Evolutionary conservation across 1,139 yeast genomes (phyloP), one percentile per base, ranked within the genome.

Genomic region (Candida sanyaensis): DNA sequence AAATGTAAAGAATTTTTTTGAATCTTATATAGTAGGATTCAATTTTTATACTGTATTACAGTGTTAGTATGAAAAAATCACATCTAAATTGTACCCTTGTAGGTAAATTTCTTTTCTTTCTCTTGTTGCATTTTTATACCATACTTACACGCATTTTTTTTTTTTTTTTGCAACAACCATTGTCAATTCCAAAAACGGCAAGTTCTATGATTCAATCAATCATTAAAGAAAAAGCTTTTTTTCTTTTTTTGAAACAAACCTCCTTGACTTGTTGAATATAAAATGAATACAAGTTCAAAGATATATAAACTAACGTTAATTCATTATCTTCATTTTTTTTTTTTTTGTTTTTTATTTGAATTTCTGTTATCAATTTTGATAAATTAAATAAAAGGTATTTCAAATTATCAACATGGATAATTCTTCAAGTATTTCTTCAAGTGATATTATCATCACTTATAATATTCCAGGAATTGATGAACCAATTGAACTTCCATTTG

Each of bases 391-490:
- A 17, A 17, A 2, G 3, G 21, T 17, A 2, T 17, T 2, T 17
- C 21, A 17, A 17, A 17, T 17, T 17, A n/a, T n/a, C n/a, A 17
- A 17, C 21, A 17, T 17, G 21, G 21, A 17, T 17, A 17, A 17
- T 8, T 26, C 6, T 26, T 26, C 28, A 26, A 5, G 21, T 17
- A 17, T 17, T 17, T 26, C 28, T 12, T 40, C 54, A 4, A 49
- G 52, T 12, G 44, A 45, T 36, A 37, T 51, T n/a, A 28, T 43
- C n/a, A 33, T 51, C 38, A 45, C 44, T 12, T 44, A 43, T 37
- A 44, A 43, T 12, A 41, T 51, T 30, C 52, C 54, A 5, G 48
- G 45, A 27, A 21, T 39, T 10, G 41, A 45, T 26, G 47, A 46
- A 11, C 44, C 45, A 2, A 21, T 44, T 9, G 37, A 46, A 30